Percentiles rank a stretch among this genome's conserved stretches.
These are phyloP conservation scores for Termitomyces sp. DNA, from an alignment of 768 basidiomycete genomes.

Conservation along the genomic window DNA sequence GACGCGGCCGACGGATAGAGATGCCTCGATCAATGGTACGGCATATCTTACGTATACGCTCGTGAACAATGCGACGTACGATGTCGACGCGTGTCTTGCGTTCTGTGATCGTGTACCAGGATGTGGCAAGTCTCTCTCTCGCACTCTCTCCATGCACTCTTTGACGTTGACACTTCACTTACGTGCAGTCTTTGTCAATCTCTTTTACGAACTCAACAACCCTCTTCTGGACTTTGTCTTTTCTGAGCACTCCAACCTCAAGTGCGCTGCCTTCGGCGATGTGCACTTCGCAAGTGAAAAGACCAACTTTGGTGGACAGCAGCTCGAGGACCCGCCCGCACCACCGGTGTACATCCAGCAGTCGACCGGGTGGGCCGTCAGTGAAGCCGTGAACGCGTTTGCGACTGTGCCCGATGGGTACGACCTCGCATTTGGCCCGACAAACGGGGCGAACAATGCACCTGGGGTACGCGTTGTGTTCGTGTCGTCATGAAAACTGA, in stretches of 20 bases:
- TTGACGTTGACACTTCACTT: not conserved
- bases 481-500: not conserved
- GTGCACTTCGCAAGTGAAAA: constrained; percentile 38
- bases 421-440: constrained; percentile 40
- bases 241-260: constrained; percentile 36
- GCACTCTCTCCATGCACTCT: no score
- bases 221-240: constrained; percentile 31
- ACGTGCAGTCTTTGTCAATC: constrained; percentile 37
- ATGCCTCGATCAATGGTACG: constrained; percentile 41
- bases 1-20: constrained; percentile 27
- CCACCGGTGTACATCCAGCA: constrained; percentile 37
- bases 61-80: constrained; percentile 39
- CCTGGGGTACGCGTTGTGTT: constrained; percentile 8
- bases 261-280: constrained; percentile 41
- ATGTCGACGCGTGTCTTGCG: constrained; percentile 34
- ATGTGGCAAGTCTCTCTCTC: constrained; percentile 29
- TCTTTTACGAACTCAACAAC: constrained; percentile 47
- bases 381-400: constrained; percentile 22
- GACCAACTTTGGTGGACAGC: constrained; percentile 38
- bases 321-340: constrained; percentile 26
- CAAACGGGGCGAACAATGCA: constrained; percentile 37
- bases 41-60: constrained; percentile 44
- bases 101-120: constrained; percentile 30
- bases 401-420: constrained; percentile 38
- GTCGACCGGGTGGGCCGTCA: constrained; percentile 35